A percentile compares a stretch with the other conserved stretches of the same genome.
These are phyloP conservation scores for Pterocarpus macrocarpus DNA, from an alignment of 306 rosid species.

Conservation along the genomic window DNA sequence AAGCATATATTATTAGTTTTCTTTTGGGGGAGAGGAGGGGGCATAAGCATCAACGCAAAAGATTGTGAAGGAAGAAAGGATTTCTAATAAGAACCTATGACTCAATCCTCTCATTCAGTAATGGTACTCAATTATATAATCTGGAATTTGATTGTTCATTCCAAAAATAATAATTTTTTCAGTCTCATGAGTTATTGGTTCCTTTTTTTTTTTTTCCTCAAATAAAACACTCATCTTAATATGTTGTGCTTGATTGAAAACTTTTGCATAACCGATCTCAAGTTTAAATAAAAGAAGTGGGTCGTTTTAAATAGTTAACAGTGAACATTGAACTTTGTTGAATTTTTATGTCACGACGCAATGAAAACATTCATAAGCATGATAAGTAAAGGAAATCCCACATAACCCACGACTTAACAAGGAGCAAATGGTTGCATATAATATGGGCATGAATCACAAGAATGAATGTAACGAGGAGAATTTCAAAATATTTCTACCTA, in stretches of 20 bases:
- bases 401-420: neutral
- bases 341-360: neutral
- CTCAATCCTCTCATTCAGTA: neutral
- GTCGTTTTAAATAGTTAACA: too few species aligned
- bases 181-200: neutral
- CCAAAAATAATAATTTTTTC: too few species aligned
- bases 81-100: neutral
- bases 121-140: neutral
- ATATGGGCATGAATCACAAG: neutral
- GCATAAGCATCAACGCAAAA: slow-evolving; percentile 19
- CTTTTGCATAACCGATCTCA: too few species aligned
- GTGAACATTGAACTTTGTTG: too few species aligned
- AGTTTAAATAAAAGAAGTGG: too few species aligned
- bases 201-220: neutral
- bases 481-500: slow-evolving; percentile 12
- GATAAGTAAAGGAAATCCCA: slow-evolving; percentile 2
- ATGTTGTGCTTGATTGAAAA: too few species aligned
- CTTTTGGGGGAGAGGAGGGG: neutral
- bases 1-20: slow-evolving; percentile 32
- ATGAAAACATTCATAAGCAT: neutral
- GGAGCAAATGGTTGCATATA: neutral
- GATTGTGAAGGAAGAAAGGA: slow-evolving; percentile 13
- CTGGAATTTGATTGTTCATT: neutral
- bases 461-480: neutral
- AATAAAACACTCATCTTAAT: neutral